phyloP scores from a whole-genome alignment of 2,329 filamentous ascomycete genomes.

The Sclerotinia borealis region DNA sequence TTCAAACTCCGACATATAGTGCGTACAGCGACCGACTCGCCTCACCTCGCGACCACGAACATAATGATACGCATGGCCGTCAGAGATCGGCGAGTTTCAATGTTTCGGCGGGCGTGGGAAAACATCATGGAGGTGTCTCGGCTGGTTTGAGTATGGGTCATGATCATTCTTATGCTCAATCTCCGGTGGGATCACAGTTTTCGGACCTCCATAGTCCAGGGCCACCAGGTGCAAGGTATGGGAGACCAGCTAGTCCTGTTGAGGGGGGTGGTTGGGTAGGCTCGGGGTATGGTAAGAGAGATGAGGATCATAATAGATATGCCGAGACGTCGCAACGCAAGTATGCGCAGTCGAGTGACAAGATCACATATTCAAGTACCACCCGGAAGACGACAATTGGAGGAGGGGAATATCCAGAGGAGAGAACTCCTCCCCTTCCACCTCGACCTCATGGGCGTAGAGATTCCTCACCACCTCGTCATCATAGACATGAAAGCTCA shows the following conservation, averaged over 20 bases:
- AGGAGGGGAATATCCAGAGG: conserved; percentile 13
- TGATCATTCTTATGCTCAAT: conserved; percentile 16
- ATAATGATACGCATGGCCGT: conserved; percentile 17
- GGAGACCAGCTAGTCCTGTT: neutral
- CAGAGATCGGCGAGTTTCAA: conserved; percentile 27
- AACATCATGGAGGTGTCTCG: conserved; percentile 20
- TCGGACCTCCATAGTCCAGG: neutral
- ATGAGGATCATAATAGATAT: conserved; percentile 18
- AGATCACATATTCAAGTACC: conserved; percentile 31
- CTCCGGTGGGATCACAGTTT: neutral
- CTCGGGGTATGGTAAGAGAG: conserved; percentile 7
- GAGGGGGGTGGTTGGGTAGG: neutral
- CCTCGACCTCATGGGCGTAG: conserved; percentile 10
- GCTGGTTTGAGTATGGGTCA: conserved; percentile 23
- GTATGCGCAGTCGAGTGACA: conserved; percentile 35
- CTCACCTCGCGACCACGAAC: conserved; percentile 7
- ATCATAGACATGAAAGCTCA: conserved; percentile 10
- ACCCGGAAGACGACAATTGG: conserved; percentile 19
- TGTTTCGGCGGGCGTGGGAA: conserved; percentile 17
- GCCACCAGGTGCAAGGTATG: conserved; percentile 1
- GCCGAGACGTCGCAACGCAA: conserved; percentile 33
- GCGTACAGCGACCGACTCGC: neutral
- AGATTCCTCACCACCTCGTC: conserved; percentile 5
- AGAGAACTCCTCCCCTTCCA: conserved; percentile 16
- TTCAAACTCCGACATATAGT: neutral